These are phyloP conservation scores for Pyrenula aspistea DNA, from an alignment of 495 filamentous ascomycete genomes.

Conservation along the genomic window DNA sequence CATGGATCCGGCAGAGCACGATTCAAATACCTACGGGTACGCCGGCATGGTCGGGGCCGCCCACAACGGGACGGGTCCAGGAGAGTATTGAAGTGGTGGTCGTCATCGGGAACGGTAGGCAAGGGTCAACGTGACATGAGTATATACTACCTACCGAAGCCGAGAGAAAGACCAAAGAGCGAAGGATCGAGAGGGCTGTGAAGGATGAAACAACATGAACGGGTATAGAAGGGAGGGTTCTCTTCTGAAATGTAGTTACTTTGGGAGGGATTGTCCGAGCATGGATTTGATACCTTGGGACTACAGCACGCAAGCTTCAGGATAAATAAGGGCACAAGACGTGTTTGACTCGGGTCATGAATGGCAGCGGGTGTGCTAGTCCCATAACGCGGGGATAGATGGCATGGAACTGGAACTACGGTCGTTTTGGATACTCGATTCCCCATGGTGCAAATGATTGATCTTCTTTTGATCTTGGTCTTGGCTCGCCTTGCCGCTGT, in stretches of 20 bases:
- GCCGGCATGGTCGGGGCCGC: conserved; percentile 44
- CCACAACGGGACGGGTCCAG: conserved; percentile 57
- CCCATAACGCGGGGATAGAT: too few species aligned
- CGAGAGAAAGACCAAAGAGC: not conserved
- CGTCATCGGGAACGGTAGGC: not conserved
- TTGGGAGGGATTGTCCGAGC: not conserved
- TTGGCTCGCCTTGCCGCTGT: too few species aligned
- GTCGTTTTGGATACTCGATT: too few species aligned
- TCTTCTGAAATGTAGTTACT: not conserved
- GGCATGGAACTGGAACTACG: too few species aligned
- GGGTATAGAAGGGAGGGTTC: not conserved
- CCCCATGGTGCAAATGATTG: too few species aligned
- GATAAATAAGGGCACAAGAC: not conserved
- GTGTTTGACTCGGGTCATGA: not conserved
- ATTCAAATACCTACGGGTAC: conserved; percentile 48
- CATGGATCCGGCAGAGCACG: conserved; percentile 47
- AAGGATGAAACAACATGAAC: not conserved
- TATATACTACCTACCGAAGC: conserved; percentile 1
- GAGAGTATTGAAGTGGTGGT: conserved; percentile 26
- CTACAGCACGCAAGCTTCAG: not conserved
- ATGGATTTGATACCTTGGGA: not conserved
- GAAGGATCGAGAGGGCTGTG: not conserved
- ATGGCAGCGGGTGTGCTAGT: too few species aligned
- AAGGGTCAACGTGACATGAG: conserved; percentile 1
- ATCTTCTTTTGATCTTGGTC: too few species aligned